Evolutionary conservation across 2,329 filamentous ascomycete species (phyloP).

Genomic region (Aphanoascus verrucosus): DNA sequence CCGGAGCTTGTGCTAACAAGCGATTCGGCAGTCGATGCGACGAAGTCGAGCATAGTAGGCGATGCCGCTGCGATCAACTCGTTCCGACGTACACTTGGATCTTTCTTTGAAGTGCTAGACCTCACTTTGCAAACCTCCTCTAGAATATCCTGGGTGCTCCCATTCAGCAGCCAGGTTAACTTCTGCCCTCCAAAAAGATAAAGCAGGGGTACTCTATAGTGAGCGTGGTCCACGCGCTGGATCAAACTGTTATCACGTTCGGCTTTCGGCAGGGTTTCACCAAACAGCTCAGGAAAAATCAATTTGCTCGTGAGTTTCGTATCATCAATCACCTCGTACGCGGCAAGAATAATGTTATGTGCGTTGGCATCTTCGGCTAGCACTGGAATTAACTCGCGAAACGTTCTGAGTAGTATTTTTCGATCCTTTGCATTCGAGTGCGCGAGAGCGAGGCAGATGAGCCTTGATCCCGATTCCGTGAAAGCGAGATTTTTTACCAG

Average conservation of each 20-base stretch:
- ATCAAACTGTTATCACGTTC: conserved; percentile 36
- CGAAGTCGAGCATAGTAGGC: conserved; percentile 61
- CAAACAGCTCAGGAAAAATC: conserved; percentile 77
- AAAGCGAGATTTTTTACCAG: conserved; percentile 92
- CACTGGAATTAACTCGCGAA: conserved; percentile 76
- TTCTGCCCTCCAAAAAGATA: conserved; percentile 64
- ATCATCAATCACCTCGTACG: conserved; percentile 87
- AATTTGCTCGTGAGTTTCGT: conserved; percentile 78
- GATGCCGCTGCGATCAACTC: conserved; percentile 69
- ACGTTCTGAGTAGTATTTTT: conserved; percentile 75
- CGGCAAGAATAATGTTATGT: conserved; percentile 70
- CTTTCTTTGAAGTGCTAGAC: conserved; percentile 83
- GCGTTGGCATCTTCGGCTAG: conserved; percentile 73
- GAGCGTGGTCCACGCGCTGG: conserved; percentile 35
- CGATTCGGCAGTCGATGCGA: conserved; percentile 55
- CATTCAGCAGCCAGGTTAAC: conserved; percentile 52
- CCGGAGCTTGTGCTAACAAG: conserved; percentile 70
- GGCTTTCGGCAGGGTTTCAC: conserved; percentile 42
- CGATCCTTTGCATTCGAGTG: conserved; percentile 85
- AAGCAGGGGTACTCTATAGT: conserved; percentile 55
- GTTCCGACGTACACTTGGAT: conserved; percentile 59
- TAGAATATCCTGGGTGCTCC: conserved; percentile 58
- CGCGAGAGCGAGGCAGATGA: conserved; percentile 72
- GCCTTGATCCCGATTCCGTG: conserved; percentile 72
- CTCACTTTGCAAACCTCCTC: conserved; percentile 69